phyloP scores from a whole-genome alignment of 495 filamentous ascomycete species.

The Sabuloglossum arenarium region DNA sequence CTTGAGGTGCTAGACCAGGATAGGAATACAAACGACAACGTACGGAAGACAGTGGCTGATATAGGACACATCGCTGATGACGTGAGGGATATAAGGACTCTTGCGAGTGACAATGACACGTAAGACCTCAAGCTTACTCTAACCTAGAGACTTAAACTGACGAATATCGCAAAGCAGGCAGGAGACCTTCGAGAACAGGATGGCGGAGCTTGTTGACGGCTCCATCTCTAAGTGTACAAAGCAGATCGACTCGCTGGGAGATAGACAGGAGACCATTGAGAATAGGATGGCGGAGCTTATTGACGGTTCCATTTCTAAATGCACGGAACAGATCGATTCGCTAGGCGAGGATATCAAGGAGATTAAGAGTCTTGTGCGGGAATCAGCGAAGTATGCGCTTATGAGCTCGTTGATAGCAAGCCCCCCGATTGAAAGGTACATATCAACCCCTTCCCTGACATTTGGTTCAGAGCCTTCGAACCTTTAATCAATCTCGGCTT shows the following conservation, averaged over 20 bases:
- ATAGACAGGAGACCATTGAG: not conserved
- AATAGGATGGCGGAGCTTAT: not conserved
- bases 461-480: not conserved
- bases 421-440: not conserved
- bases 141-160: not conserved
- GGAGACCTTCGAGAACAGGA: not conserved
- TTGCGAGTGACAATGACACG: not conserved
- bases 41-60: not conserved
- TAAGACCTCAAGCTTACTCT: not conserved
- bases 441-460: not conserved
- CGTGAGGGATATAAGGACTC: not conserved
- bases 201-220: constrained; percentile 7
- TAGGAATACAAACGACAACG: not conserved
- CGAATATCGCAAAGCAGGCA: constrained; percentile 1
- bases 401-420: constrained; percentile 1
- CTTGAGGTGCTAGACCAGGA: constrained; percentile 1
- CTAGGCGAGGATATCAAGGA: not conserved
- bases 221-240: constrained; percentile 1
- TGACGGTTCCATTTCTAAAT: not conserved
- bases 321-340: not conserved
- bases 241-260: not conserved
- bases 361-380: not conserved
- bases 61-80: not conserved
- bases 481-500: not conserved
- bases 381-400: constrained; percentile 1